Conservation (phyloP, 495 filamentous ascomycete species). For the Corynascus novoguineensis region DNA sequence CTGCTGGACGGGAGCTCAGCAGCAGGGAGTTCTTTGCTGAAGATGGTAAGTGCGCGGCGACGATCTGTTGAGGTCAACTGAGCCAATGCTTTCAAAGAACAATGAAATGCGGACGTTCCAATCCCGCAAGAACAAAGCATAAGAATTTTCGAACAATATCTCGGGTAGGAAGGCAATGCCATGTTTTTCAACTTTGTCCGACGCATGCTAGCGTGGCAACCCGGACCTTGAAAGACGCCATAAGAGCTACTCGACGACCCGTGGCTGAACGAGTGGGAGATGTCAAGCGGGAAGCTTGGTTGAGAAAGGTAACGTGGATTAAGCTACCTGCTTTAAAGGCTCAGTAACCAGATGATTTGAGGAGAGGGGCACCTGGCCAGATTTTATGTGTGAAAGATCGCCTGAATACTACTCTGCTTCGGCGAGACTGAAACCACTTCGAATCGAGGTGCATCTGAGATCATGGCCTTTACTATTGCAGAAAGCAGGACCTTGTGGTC, state of each 20-base stretch:
- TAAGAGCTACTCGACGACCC: conserved; percentile 39
- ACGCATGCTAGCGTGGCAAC: conserved; percentile 48
- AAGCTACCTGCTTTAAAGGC: too few species aligned
- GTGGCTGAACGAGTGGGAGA: conserved; percentile 24
- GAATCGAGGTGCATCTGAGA: too few species aligned
- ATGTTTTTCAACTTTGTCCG: conserved; percentile 41
- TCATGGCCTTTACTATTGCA: too few species aligned
- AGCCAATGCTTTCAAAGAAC: not conserved
- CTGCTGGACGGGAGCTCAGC: conserved; percentile 23
- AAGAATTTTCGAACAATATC: conserved; percentile 31
- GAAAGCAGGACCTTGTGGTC: too few species aligned
- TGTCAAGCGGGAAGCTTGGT: too few species aligned
- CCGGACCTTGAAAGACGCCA: conserved; percentile 42
- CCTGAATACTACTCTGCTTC: too few species aligned
- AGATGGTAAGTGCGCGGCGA: not conserved
- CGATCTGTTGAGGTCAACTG: too few species aligned
- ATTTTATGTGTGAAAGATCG: too few species aligned
- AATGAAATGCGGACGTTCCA: conserved; percentile 11
- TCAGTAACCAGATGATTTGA: too few species aligned
- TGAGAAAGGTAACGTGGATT: too few species aligned
- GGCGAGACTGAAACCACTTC: too few species aligned
- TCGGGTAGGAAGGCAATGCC: conserved; percentile 34
- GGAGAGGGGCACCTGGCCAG: too few species aligned
- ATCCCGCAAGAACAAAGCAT: conserved; percentile 11
- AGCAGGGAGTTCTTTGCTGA: conserved; percentile 5